A percentile compares a stretch with the other conserved stretches of the same genome.
Conservation (phyloP, 306 rosid genomes). For the Cotoneaster glaucophyllus region DNA sequence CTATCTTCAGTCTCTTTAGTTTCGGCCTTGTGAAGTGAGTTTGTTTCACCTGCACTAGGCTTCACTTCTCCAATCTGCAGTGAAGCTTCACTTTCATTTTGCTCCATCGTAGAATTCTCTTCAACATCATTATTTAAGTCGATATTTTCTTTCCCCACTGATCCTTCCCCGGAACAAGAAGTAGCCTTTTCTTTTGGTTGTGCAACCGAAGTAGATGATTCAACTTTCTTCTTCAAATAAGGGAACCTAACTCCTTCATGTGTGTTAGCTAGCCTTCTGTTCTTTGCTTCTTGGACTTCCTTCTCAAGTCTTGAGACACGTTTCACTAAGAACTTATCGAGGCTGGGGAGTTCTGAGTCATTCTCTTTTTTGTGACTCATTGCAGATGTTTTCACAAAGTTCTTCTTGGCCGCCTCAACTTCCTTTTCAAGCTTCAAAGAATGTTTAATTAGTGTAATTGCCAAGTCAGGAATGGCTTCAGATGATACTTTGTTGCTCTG, state of each 20-base stretch:
- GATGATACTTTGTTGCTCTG: constrained; percentile 1
- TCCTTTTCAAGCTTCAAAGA: constrained; percentile 36
- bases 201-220: constrained; percentile 16
- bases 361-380: constrained; percentile 29
- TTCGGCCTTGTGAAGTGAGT: neutral
- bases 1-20: constrained; percentile 26
- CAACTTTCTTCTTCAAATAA: constrained; percentile 16
- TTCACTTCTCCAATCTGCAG: neutral
- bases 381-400: neutral
- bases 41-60: neutral
- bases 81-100: constrained; percentile 4
- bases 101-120: constrained; percentile 13
- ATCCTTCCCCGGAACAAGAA: constrained; percentile 26
- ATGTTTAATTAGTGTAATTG: constrained; percentile 18
- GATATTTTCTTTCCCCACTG: constrained; percentile 56
- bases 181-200: constrained; percentile 3
- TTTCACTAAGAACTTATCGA: constrained; percentile 77
- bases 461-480: constrained; percentile 21
- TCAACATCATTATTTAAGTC: constrained; percentile 13
- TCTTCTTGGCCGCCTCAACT: constrained; percentile 28
- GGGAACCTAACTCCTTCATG: neutral
- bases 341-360: constrained; percentile 51
- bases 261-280: constrained; percentile 31
- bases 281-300: constrained; percentile 78
- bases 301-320: constrained; percentile 74